Evolutionary conservation across 108 stramenopile species (phyloP).

Genomic region (Pseudonitzschia pungens): DNA sequence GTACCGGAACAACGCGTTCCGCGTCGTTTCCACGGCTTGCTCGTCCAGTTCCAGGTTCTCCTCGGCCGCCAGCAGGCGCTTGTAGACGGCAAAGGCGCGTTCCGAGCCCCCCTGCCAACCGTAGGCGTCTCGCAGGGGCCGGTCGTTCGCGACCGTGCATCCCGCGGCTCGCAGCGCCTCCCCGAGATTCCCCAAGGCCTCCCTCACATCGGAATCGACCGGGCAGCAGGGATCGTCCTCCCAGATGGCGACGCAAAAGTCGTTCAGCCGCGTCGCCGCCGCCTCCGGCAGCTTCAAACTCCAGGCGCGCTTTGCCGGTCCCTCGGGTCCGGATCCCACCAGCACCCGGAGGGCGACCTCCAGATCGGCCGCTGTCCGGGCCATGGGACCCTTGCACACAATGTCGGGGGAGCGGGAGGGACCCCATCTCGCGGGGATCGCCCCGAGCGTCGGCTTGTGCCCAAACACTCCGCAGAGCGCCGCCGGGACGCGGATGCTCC

Average conservation of each 20-base stretch:
- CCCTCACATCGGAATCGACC: neutral
- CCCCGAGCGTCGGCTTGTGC: neutral
- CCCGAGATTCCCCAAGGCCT: neutral
- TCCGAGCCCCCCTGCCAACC: neutral
- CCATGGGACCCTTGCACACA: neutral
- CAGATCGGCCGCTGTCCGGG: neutral
- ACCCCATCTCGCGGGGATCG: neutral
- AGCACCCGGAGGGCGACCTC: neutral
- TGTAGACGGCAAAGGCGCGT: neutral
- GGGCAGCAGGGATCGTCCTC: neutral
- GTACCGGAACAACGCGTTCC: neutral
- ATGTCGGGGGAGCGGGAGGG: neutral
- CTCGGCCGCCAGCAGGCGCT: neutral
- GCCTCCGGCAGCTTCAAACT: neutral
- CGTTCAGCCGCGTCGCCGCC: neutral
- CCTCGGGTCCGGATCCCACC: neutral
- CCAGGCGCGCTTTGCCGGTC: neutral
- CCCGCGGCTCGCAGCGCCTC: neutral
- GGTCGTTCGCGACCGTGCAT: neutral
- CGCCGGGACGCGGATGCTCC: neutral
- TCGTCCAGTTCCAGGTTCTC: neutral
- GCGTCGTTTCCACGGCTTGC: neutral
- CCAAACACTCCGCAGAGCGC: neutral
- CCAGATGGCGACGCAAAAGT: neutral
- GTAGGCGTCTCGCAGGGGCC: neutral